phyloP scores from a whole-genome alignment of 208 protist genomes.

The Trichomonas gallinae region DNA sequence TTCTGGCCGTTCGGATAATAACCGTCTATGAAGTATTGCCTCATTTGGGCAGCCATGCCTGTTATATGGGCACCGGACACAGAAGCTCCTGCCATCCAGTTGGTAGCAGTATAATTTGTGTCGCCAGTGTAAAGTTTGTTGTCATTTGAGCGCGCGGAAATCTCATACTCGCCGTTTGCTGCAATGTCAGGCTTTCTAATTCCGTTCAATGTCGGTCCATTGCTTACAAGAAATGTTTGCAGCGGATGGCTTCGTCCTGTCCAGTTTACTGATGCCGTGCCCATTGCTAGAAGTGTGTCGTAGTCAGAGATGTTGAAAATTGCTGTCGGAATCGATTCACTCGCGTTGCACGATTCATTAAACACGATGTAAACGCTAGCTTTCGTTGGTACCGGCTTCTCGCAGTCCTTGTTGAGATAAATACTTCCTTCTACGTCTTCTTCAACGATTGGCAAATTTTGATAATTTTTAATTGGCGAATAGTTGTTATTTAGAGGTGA shows the following conservation, averaged over 20 bases:
- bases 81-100: not conserved
- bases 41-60: not conserved
- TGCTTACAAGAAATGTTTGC: not conserved
- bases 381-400: not conserved
- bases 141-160: not conserved
- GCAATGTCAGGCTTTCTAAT: not conserved
- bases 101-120: not conserved
- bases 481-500: not conserved
- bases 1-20: not conserved
- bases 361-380: not conserved
- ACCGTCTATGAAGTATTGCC: not conserved
- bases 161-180: not conserved
- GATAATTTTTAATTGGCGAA: not conserved
- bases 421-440: not conserved
- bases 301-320: not conserved
- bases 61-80: not conserved
- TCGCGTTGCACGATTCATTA: not conserved
- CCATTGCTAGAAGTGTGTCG: not conserved
- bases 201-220: not conserved
- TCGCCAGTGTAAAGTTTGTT: not conserved
- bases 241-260: not conserved
- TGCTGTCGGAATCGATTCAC: not conserved
- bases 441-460: not conserved
- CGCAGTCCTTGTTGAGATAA: not conserved
- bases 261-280: not conserved